These are phyloP conservation scores for Terfezia claveryi DNA, from an alignment of 495 filamentous ascomycete genomes.

Conservation along the genomic window DNA sequence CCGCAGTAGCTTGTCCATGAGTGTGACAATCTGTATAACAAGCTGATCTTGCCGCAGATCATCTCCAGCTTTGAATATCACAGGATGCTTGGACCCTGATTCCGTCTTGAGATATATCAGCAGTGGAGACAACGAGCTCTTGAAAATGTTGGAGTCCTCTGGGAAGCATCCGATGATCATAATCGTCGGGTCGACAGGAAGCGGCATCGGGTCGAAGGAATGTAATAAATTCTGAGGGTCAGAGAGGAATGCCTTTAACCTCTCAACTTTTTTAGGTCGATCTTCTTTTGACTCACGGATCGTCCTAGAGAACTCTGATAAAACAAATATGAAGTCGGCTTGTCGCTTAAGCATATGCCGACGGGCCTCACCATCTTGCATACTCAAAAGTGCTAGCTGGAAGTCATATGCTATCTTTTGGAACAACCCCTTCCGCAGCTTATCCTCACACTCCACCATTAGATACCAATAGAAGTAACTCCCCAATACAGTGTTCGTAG, in stretches of 20 bases:
- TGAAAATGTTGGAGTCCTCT: slow-evolving; percentile 80
- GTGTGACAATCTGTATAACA: slow-evolving; percentile 89
- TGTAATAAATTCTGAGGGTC: slow-evolving; percentile 78
- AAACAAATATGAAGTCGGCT: slow-evolving; percentile 67
- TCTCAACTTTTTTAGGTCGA: slow-evolving; percentile 55
- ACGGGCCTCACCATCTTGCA: slow-evolving; percentile 40
- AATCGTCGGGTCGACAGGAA: slow-evolving; percentile 73
- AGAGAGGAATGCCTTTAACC: slow-evolving; percentile 55
- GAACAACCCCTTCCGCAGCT: slow-evolving; percentile 61
- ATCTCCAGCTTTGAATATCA: slow-evolving; percentile 94
- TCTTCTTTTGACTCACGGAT: slow-evolving; percentile 62
- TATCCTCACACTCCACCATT: slow-evolving; percentile 81
- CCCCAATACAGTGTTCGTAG: slow-evolving; percentile 66
- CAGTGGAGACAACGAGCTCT: slow-evolving; percentile 76
- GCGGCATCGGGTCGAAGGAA: slow-evolving; percentile 60
- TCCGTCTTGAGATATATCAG: slow-evolving; percentile 75
- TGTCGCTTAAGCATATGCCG: slow-evolving; percentile 61
- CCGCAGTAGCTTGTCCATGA: slow-evolving; percentile 90
- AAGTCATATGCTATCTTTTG: slow-evolving; percentile 86
- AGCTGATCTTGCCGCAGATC: slow-evolving; percentile 94
- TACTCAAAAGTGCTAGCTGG: slow-evolving; percentile 53
- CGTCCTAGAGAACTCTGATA: slow-evolving; percentile 78
- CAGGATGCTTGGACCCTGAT: slow-evolving; percentile 54
- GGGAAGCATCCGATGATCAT: slow-evolving; percentile 56
- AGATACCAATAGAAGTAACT: slow-evolving; percentile 97